phyloP scores from a whole-genome alignment of 2,329 filamentous ascomycete genomes.

The Zarea fungicola region DNA sequence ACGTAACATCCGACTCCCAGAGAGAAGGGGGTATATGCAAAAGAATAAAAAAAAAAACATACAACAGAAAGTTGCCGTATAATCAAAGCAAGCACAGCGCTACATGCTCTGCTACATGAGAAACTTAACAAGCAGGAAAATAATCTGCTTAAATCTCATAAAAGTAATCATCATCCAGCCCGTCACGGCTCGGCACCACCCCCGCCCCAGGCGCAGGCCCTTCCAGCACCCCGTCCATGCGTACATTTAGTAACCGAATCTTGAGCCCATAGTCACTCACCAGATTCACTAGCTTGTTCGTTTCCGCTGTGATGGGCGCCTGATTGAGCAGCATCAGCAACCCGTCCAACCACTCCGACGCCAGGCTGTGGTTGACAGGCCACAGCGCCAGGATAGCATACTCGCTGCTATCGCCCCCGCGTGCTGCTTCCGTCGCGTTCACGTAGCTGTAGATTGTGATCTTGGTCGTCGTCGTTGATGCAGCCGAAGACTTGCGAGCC shows the following conservation, averaged over 20 bases:
- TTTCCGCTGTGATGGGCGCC: conserved; percentile 93
- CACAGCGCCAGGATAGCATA: conserved; percentile 75
- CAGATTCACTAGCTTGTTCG: conserved; percentile 79
- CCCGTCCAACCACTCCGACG: conserved; percentile 95
- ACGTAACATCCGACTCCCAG: too few species aligned
- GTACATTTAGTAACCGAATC: conserved; percentile 85
- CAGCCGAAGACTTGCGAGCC: neutral
- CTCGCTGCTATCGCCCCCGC: conserved; percentile 47
- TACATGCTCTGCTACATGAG: too few species aligned
- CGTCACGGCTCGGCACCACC: conserved; percentile 73
- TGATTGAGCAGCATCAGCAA: conserved; percentile 93
- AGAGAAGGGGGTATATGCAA: conserved; percentile 14
- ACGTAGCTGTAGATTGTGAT: conserved; percentile 83
- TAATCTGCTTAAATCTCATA: conserved; percentile 61
- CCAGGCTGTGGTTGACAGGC: conserved; percentile 72
- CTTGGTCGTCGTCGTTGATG: conserved; percentile 59
- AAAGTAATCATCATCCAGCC: conserved; percentile 87
- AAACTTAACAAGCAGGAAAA: too few species aligned
- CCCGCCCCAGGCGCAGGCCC: conserved; percentile 64
- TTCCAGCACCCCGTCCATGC: conserved; percentile 71
- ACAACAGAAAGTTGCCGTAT: too few species aligned
- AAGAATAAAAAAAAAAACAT: conserved; percentile 4
- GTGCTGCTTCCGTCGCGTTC: conserved; percentile 34
- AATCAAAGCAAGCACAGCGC: neutral
- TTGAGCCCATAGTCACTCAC: conserved; percentile 89